Conservation (phyloP, 2,329 filamentous ascomycete genomes). For the Fusarium sp. region DNA sequence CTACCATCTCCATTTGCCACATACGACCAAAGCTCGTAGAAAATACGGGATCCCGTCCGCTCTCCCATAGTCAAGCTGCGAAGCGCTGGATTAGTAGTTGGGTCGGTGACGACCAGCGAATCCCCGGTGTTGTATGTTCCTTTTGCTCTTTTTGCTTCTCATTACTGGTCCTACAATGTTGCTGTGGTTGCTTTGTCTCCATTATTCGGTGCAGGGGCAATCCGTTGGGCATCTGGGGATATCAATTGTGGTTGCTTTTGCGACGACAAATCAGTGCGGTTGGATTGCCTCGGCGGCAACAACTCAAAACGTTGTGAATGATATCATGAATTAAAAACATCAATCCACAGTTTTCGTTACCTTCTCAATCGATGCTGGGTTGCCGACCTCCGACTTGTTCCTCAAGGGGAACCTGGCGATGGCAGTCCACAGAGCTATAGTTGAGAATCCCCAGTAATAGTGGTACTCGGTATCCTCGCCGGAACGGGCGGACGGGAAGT, state of each 20-base stretch:
- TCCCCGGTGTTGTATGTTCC: constrained; percentile 35
- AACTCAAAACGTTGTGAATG: not conserved
- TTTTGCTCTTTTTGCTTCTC: not conserved
- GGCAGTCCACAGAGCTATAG: not conserved
- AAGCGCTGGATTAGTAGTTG: constrained; percentile 39
- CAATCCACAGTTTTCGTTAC: not conserved
- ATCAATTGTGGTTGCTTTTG: not conserved
- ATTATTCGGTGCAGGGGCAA: not conserved
- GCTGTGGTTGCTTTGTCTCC: not conserved
- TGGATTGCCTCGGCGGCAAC: not conserved
- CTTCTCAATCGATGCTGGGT: not conserved
- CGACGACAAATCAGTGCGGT: not conserved
- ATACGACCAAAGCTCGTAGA: constrained; percentile 32
- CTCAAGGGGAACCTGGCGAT: no score
- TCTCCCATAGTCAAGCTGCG: constrained; percentile 34
- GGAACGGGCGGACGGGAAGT: not conserved
- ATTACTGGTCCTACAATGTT: not conserved
- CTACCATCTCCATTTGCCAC: not conserved
- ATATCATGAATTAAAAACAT: not conserved
- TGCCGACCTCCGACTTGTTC: not conserved
- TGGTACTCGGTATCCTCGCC: not conserved
- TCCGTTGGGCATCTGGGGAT: not conserved
- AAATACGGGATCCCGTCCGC: constrained; percentile 35
- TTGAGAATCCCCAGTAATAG: not conserved
- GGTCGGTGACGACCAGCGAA: constrained; percentile 37